Conservation (phyloP, 768 basidiomycete species). For the Krasilnikovozyma curviuscula region DNA sequence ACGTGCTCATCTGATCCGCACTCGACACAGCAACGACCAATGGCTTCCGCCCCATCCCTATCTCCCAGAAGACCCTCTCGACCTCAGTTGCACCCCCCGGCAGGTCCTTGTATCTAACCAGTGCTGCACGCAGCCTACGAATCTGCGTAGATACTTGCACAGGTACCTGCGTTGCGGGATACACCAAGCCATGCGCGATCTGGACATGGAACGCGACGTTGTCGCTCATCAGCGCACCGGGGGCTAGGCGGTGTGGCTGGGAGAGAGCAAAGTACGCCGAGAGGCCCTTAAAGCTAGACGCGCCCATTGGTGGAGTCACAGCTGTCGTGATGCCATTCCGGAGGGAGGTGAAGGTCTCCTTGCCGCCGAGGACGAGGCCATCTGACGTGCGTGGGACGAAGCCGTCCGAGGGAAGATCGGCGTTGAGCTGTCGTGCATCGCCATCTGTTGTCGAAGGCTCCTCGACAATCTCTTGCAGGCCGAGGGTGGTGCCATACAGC, state of each 20-base stretch:
- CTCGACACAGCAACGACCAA: neutral
- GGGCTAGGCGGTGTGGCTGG: neutral
- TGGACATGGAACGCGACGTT: slow-evolving; percentile 33
- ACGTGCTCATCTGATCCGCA: slow-evolving; percentile 3
- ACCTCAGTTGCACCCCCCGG: too few relatives aligned
- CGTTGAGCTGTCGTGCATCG: slow-evolving; percentile 28
- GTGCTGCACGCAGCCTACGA: slow-evolving; percentile 38
- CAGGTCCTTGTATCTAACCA: too few relatives aligned
- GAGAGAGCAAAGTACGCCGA: too few relatives aligned
- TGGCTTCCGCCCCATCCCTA: neutral
- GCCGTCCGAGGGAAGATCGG: slow-evolving; percentile 16
- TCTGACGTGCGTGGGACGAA: slow-evolving; percentile 36
- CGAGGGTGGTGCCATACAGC: slow-evolving; percentile 29
- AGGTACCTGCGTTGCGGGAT: neutral
- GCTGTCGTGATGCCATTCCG: slow-evolving; percentile 52
- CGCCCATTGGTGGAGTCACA: too few relatives aligned
- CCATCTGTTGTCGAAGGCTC: slow-evolving; percentile 39
- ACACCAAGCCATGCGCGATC: too few relatives aligned
- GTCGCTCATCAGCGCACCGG: slow-evolving; percentile 32
- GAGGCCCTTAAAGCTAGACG: too few relatives aligned
- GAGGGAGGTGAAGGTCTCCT: slow-evolving; percentile 49
- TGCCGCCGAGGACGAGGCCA: slow-evolving; percentile 47
- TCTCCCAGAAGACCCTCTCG: neutral
- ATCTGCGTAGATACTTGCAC: slow-evolving; percentile 4
- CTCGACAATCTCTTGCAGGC: slow-evolving; percentile 18